Percentiles rank a stretch among this genome's conserved stretches.
phyloP scores from a whole-genome alignment of 164 flowering plant species.

The Chloranthus sessilifolius region DNA sequence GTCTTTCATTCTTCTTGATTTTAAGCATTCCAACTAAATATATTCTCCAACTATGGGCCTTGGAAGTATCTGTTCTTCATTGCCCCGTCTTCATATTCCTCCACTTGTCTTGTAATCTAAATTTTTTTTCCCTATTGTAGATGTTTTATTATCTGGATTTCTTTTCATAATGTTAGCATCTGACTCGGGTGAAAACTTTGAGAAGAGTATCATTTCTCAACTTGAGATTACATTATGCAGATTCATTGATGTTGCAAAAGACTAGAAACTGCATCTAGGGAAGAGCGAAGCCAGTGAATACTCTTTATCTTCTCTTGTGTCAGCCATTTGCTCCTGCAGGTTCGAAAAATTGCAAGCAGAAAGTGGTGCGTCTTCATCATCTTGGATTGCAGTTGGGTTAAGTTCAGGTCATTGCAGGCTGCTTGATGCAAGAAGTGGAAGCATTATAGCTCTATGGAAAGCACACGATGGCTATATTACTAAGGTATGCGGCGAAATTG shows the following conservation, averaged over 20 bases:
- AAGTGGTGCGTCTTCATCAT: constrained; percentile 34
- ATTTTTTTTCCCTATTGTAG: too few species aligned
- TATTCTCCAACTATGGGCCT: too few species aligned
- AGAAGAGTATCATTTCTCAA: too few species aligned
- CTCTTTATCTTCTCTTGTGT: constrained; percentile 72
- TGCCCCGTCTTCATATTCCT: too few species aligned
- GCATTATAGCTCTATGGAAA: constrained; percentile 68
- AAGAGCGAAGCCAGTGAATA: constrained; percentile 60
- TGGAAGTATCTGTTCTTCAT: too few species aligned
- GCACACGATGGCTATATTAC: constrained; percentile 97
- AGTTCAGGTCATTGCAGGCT: constrained; percentile 80
- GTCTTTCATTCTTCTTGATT: too few species aligned
- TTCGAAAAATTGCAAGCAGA: constrained; percentile 42
- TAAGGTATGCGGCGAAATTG: constrained; percentile 41
- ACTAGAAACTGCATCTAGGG: constrained; percentile 86
- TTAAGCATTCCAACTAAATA: too few species aligned
- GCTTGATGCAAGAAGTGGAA: constrained; percentile 82
- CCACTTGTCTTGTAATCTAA: too few species aligned
- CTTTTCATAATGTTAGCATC: too few species aligned
- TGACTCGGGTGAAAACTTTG: too few species aligned
- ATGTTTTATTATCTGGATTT: too few species aligned
- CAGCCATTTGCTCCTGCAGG: constrained; percentile 78
- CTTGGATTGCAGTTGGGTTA: constrained; percentile 83
- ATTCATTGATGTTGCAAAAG: constrained; percentile 71
- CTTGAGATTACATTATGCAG: constrained; percentile 32